Base-by-base conservation (phyloP, 495 filamentous ascomycete species). In the Hypoxylon rickii region DNA sequence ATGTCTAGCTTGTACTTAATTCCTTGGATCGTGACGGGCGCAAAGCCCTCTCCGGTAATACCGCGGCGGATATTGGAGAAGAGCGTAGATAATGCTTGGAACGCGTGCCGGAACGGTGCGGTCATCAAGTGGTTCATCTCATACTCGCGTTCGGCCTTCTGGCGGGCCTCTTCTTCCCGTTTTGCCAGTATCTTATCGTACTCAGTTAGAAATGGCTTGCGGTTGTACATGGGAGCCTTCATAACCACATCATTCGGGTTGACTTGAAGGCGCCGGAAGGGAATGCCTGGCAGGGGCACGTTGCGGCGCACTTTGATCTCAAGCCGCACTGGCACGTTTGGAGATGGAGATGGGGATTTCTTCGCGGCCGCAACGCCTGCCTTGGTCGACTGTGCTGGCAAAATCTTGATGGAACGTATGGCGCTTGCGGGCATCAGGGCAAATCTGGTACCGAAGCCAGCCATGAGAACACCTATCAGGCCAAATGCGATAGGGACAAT, bases 1-100 rank as follows among this genome's bases (percentile, higher is more conserved):
- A 76, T 64, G 50, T 83, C 79, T 6, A 83, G 33, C 68, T 79
- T 82, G 59, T 78, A 81, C 11, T 71, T 52, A 16, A 61, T 24
- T 6, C 55, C 67, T 1, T 68, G 55, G 16, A 79, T 52, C 20
- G 43, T 60, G 7, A 79, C 57, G 42, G 71, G 71, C 26, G 67
- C 66, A 49, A 81, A 82, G 0, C 79, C 79, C 34, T 78, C 76
- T 24, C 77, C 67, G 18, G 67, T 71, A 33, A 79, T 69, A 2
- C 73, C 66, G 19, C 79, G 66, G 29, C 55, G 59, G 36, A 76
- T 61, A 1, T 67, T 71, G 2, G 17, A 19, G 39, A 73, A 75
- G 1, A 73, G 41, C 2, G 44, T 42, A 7, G 45, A 49, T 17
- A 73, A 56, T 2, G 49, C 73, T 41, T 62, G 58, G 18, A 55